Conservation (phyloP, 2,329 filamentous ascomycete genomes). For the Erysiphe pulchra region DNA sequence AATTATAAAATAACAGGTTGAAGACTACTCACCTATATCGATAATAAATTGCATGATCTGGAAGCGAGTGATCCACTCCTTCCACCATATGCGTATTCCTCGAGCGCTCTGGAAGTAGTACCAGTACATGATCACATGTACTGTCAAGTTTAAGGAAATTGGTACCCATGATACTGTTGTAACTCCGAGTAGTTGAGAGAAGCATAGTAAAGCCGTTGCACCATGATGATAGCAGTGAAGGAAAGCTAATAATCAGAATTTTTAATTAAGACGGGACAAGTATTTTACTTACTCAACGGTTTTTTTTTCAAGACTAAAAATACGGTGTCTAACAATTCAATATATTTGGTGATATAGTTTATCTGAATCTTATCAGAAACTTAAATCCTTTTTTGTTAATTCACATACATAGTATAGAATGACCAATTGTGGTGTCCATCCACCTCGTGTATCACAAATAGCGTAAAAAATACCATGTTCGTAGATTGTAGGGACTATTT, state of each 20-base stretch:
- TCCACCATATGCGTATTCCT: conserved; percentile 10
- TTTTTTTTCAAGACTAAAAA: conserved; percentile 12
- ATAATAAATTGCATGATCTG: conserved; percentile 12
- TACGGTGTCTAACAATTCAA: conserved; percentile 11
- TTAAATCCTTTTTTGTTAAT: background rate
- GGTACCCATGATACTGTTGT: conserved; percentile 12
- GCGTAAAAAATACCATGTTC: conserved; percentile 62
- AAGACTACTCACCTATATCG: conserved; percentile 4
- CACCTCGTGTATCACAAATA: conserved; percentile 53
- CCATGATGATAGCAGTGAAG: conserved; percentile 12
- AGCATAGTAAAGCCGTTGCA: conserved; percentile 11
- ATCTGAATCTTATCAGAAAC: conserved; percentile 4
- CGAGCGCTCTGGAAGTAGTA: conserved; percentile 12
- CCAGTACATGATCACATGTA: conserved; percentile 13
- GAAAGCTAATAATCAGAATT: conserved; percentile 4
- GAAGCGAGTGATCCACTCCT: conserved; percentile 10
- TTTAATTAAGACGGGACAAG: background rate
- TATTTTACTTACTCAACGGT: conserved; percentile 7
- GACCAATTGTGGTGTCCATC: conserved; percentile 84
- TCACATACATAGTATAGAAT: conserved; percentile 64
- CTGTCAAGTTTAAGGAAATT: conserved; percentile 10
- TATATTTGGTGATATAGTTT: conserved; percentile 11
- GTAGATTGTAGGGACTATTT: conserved; percentile 8
- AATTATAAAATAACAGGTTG: background rate
- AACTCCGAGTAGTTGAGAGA: conserved; percentile 8